phyloP scores from a whole-genome alignment of 805 yeast species.

The Cyberlindnera veronae region DNA sequence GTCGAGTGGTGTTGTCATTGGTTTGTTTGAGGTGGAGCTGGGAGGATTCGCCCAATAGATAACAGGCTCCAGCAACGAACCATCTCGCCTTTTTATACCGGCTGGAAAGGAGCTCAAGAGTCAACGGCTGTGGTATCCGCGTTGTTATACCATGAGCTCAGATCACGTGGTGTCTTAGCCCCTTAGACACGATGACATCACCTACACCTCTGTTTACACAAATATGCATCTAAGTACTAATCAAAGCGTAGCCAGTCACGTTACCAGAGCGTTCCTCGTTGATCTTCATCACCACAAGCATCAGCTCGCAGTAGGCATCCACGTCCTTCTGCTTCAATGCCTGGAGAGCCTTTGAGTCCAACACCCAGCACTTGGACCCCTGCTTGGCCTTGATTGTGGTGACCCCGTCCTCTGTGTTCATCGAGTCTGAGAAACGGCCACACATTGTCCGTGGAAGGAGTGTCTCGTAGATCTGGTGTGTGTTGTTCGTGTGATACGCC shows the following conservation, averaged over 20 bases:
- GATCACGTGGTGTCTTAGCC: too few relatives aligned
- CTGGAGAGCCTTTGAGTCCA: slow-evolving; percentile 45
- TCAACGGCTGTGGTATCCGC: too few relatives aligned
- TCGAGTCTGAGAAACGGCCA: slow-evolving; percentile 36
- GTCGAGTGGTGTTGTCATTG: slow-evolving; percentile 10
- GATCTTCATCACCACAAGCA: slow-evolving; percentile 56
- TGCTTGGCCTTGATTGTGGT: slow-evolving; percentile 52
- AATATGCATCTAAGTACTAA: slow-evolving; percentile 38
- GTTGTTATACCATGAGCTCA: too few relatives aligned
- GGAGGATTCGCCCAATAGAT: background rate
- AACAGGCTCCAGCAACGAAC: too few relatives aligned
- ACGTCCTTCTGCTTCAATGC: slow-evolving; percentile 47
- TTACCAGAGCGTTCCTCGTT: slow-evolving; percentile 71
- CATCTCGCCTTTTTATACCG: background rate
- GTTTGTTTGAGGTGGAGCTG: background rate
- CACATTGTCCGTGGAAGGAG: slow-evolving; percentile 55
- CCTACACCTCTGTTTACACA: background rate
- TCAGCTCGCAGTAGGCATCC: slow-evolving; percentile 59
- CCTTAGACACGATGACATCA: background rate
- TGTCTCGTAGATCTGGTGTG: slow-evolving; percentile 36
- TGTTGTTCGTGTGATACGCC: slow-evolving; percentile 43
- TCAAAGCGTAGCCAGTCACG: slow-evolving; percentile 70
- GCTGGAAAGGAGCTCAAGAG: too few relatives aligned
- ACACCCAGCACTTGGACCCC: slow-evolving; percentile 66
- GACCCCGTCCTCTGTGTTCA: slow-evolving; percentile 32